Evolutionary conservation across 1,284 basidiomycete genomes (phyloP).

Genomic region (Cystobasidiaceae sp.): DNA sequence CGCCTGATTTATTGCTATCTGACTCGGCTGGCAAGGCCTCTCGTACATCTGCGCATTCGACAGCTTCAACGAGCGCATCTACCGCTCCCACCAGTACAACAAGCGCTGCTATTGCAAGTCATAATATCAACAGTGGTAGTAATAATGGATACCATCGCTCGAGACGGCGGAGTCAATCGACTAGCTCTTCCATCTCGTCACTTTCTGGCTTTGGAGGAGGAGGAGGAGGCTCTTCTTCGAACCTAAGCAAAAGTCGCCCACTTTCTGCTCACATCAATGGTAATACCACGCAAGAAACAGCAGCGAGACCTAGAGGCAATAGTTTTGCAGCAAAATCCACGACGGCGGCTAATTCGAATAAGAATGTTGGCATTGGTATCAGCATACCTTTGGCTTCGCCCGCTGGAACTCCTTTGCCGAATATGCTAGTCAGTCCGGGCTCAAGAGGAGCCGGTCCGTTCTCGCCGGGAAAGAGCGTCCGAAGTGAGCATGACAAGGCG

Average conservation of each 20-base stretch:
- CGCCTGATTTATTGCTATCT: slow-evolving; percentile 11
- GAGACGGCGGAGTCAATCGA: slow-evolving; percentile 20
- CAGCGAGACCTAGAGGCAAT: neutral
- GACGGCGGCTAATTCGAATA: too few relatives aligned
- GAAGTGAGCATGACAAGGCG: neutral
- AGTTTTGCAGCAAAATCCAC: too few relatives aligned
- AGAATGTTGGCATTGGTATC: neutral
- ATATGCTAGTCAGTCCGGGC: neutral
- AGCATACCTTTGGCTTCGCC: neutral
- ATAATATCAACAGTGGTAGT: too few relatives aligned
- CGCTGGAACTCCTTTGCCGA: neutral
- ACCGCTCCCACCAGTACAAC: too few relatives aligned
- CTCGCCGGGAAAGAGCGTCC: slow-evolving; percentile 4
- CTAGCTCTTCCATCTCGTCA: slow-evolving; percentile 4
- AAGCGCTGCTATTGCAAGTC: too few relatives aligned
- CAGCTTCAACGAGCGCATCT: too few relatives aligned
- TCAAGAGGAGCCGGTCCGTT: neutral
- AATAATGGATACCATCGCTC: slow-evolving; percentile 5
- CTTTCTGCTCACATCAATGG: too few relatives aligned
- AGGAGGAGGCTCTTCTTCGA: too few relatives aligned
- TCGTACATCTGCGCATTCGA: neutral
- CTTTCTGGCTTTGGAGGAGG: neutral
- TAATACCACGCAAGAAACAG: neutral
- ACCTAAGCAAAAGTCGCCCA: too few relatives aligned
- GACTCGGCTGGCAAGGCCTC: neutral